A percentile compares a stretch with the other conserved stretches of the same genome.
phyloP scores from a whole-genome alignment of 306 rosid genomes.

The Hylodesmum podocarpum region DNA sequence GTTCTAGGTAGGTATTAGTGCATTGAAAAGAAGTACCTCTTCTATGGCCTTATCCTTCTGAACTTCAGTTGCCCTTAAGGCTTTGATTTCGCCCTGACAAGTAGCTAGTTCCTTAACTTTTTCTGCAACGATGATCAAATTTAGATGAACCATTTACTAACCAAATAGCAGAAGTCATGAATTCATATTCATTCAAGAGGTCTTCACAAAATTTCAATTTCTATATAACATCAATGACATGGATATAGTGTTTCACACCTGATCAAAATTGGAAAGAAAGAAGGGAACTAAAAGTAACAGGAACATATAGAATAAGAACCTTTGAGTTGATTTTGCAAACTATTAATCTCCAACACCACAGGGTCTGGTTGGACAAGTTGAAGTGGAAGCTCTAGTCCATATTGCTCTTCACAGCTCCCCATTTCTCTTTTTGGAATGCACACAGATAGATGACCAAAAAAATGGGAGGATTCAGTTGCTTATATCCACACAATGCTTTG shows the following conservation, averaged over 20 bases:
- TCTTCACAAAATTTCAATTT: neutral
- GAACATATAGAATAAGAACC: slow-evolving; percentile 43
- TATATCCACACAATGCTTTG: slow-evolving; percentile 13
- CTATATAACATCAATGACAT: neutral
- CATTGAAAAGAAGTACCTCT: slow-evolving; percentile 53
- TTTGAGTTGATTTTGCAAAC: slow-evolving; percentile 67
- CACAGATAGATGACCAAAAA: neutral
- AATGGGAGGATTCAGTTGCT: neutral
- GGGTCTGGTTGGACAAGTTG: slow-evolving; percentile 58
- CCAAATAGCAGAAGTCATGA: neutral
- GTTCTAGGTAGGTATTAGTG: neutral
- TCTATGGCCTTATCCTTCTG: slow-evolving; percentile 78
- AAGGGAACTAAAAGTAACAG: neutral
- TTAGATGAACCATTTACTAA: neutral
- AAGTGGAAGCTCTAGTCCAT: slow-evolving; percentile 45
- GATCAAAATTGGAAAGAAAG: neutral
- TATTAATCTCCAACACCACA: slow-evolving; percentile 67
- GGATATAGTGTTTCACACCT: neutral
- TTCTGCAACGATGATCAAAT: slow-evolving; percentile 47
- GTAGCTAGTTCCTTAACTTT: slow-evolving; percentile 52
- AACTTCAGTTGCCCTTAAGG: slow-evolving; percentile 62
- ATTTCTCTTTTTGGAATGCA: slow-evolving; percentile 29
- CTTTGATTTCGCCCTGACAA: slow-evolving; percentile 72
- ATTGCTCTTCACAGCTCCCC: slow-evolving; percentile 60
- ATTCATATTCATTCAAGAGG: neutral